Conservation (phyloP, 1,284 basidiomycete species). For the Sporisorium iseilematis-ciliati region DNA sequence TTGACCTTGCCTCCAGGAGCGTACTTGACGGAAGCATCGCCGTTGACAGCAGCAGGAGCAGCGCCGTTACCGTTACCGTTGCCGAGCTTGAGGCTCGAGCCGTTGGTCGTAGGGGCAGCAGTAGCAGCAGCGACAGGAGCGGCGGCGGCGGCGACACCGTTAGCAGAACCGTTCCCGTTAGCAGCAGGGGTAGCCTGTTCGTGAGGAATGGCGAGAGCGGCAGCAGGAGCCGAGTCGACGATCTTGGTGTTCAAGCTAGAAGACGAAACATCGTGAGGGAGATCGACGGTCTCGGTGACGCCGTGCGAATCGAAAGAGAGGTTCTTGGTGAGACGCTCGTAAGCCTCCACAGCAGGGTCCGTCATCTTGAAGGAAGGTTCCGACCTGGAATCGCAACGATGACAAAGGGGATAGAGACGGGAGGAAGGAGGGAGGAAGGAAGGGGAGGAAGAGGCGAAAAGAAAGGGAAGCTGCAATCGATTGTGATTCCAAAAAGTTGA, state of each 20-base stretch:
- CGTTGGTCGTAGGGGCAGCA: conserved; percentile 10
- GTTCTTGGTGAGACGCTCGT: conserved; percentile 71
- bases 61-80: conserved; percentile 9
- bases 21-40: conserved; percentile 27
- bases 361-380: conserved; percentile 70
- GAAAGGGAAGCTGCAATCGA: background rate
- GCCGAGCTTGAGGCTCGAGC: conserved; percentile 38
- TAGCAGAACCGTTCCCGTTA: too few species aligned
- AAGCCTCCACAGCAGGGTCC: conserved; percentile 72
- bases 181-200: conserved; percentile 6
- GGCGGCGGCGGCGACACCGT: conserved; percentile 2
- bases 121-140: conserved; percentile 6
- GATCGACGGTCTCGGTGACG: conserved; percentile 42
- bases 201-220: conserved; percentile 18
- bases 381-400: conserved; percentile 11
- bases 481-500: background rate
- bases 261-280: conserved; percentile 31
- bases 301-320: conserved; percentile 44
- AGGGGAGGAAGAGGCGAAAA: background rate
- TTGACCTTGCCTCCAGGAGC: conserved; percentile 68
- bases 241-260: conserved; percentile 20
- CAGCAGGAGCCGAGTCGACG: conserved; percentile 21
- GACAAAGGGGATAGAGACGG: background rate
- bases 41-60: conserved; percentile 11
- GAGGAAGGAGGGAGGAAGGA: background rate